Percentiles rank a stretch among this genome's conserved stretches.
Conservation (phyloP, 2,329 filamentous ascomycete species). For the Exophiala dermatitidis region DNA sequence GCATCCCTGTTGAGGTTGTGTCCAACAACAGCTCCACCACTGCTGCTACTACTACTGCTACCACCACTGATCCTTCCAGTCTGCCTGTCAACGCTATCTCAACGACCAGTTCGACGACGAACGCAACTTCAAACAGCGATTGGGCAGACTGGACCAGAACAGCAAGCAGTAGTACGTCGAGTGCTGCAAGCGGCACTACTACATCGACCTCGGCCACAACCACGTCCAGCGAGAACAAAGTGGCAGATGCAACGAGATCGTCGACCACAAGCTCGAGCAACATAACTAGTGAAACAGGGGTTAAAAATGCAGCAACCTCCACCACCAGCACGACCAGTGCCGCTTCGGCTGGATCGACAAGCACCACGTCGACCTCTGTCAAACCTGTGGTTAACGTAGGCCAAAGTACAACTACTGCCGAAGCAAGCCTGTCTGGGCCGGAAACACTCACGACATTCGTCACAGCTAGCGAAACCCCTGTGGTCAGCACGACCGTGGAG, state of each 20-base stretch:
- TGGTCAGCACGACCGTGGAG: slow-evolving; percentile 16
- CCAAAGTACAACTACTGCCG: background rate
- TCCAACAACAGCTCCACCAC: background rate
- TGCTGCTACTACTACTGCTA: slow-evolving; percentile 2
- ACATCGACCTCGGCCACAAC: background rate
- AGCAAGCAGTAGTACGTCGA: background rate
- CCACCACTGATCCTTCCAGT: background rate
- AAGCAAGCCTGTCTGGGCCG: slow-evolving; percentile 1
- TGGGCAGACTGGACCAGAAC: slow-evolving; percentile 4
- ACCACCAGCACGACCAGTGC: background rate
- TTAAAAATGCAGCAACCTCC: background rate
- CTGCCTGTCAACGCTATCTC: background rate
- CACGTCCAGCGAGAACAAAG: background rate
- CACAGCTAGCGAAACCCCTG: slow-evolving; percentile 8
- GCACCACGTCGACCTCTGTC: background rate
- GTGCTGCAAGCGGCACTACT: background rate
- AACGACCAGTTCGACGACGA: background rate
- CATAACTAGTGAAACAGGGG: background rate
- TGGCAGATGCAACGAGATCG: background rate
- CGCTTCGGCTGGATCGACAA: background rate
- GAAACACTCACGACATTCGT: slow-evolving; percentile 6
- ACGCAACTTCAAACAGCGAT: background rate
- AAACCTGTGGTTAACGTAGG: background rate
- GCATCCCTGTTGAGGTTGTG: background rate
- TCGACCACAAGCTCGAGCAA: background rate